A percentile compares a stretch with the other conserved stretches of the same genome.
Evolutionary conservation across 331 rosid genomes (phyloP).

Genomic region (Quercus phellos): DNA sequence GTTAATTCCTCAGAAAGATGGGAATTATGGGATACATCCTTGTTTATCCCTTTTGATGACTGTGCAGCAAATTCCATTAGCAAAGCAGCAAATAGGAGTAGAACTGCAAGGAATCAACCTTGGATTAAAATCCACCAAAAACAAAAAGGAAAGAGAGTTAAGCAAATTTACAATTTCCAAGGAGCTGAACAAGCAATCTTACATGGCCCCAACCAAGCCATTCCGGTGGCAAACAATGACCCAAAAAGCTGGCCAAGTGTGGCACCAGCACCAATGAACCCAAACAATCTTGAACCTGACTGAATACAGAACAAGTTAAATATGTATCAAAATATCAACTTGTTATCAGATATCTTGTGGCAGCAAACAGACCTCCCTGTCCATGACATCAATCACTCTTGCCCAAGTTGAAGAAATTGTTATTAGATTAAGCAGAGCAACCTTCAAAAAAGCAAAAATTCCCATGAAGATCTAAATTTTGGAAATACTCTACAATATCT

Average conservation of each 20-base stretch:
- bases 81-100: constrained; percentile 81
- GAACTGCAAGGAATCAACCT: constrained; percentile 51
- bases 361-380: constrained; percentile 60
- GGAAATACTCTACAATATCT: constrained; percentile 14
- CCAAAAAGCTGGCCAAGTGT: constrained; percentile 96
- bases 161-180: not conserved
- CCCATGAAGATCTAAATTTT: not conserved
- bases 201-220: constrained; percentile 96
- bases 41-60: constrained; percentile 72
- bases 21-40: constrained; percentile 36
- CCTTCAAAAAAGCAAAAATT: constrained; percentile 42
- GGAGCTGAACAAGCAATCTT: constrained; percentile 31
- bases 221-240: constrained; percentile 81
- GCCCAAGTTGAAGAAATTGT: constrained; percentile 98
- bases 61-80: constrained; percentile 93
- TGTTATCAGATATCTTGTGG: constrained; percentile 15
- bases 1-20: constrained; percentile 46
- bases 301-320: constrained; percentile 53
- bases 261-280: constrained; percentile 97
- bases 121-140: constrained; percentile 4
- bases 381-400: constrained; percentile 92
- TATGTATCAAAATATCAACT: not conserved
- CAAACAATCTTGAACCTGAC: constrained; percentile 99
- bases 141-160: not conserved
- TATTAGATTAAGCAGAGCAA: constrained; percentile 83